Evolutionary conservation across 2,329 filamentous ascomycete species (phyloP).

Genomic region (Claviceps arundinis): DNA sequence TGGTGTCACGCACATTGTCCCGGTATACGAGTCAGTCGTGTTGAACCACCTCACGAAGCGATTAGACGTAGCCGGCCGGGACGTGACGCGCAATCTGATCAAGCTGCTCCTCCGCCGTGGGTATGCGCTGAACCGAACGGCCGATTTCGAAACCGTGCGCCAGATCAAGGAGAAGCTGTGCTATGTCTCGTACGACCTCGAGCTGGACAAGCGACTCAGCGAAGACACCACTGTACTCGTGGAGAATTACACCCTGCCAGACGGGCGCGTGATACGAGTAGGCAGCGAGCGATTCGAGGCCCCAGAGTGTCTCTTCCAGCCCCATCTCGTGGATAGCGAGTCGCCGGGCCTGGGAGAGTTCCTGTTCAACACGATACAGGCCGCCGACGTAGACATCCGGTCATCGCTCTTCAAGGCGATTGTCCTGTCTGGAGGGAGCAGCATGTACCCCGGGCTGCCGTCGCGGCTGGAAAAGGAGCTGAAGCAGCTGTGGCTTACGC

Average conservation of each 20-base stretch:
- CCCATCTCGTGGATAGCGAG: slow-evolving; percentile 93
- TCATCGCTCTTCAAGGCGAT: slow-evolving; percentile 94
- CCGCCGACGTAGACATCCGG: slow-evolving; percentile 88
- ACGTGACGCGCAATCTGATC: slow-evolving; percentile 97
- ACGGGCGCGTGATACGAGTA: slow-evolving; percentile 89
- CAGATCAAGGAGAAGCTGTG: slow-evolving; percentile 99
- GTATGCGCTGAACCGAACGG: slow-evolving; percentile 93
- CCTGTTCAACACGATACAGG: slow-evolving; percentile 96
- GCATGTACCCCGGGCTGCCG: slow-evolving; percentile 96
- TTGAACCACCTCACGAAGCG: slow-evolving; percentile 92
- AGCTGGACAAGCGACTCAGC: slow-evolving; percentile 87
- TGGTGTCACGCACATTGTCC: slow-evolving; percentile 96
- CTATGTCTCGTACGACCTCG: slow-evolving; percentile 96
- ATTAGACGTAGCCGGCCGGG: slow-evolving; percentile 87
- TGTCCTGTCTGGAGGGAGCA: slow-evolving; percentile 88
- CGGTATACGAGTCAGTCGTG: slow-evolving; percentile 95
- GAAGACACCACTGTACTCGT: slow-evolving; percentile 96
- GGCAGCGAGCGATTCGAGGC: slow-evolving; percentile 97
- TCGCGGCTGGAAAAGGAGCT: slow-evolving; percentile 94
- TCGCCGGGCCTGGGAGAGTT: slow-evolving; percentile 95
- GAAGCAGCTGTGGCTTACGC: slow-evolving; percentile 95
- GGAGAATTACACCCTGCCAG: slow-evolving; percentile 92
- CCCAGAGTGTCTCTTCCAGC: slow-evolving; percentile 96
- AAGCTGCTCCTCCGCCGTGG: slow-evolving; percentile 84
- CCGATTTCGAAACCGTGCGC: slow-evolving; percentile 96